Evolutionary conservation across 345 rosid genomes (phyloP).

Genomic region (Citrus trifoliata): DNA sequence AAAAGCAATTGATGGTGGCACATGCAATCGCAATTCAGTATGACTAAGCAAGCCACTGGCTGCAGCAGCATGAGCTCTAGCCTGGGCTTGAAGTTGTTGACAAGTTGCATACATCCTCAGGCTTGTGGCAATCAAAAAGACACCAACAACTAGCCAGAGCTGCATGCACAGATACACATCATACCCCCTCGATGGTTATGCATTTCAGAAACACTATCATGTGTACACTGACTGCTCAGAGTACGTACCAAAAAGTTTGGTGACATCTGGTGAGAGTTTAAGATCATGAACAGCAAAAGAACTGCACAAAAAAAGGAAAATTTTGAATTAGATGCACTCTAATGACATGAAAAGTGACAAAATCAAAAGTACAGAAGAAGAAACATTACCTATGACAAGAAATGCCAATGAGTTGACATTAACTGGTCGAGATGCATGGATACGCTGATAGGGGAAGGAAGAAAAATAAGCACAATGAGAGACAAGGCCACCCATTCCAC

Average conservation of each 20-base stretch:
- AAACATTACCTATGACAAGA: conserved; percentile 60
- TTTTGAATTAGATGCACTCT: conserved; percentile 7
- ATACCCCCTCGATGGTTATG: conserved; percentile 4
- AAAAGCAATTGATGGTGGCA: conserved; percentile 69
- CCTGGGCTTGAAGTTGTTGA: conserved; percentile 74
- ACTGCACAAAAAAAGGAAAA: conserved; percentile 44
- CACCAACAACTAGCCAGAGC: conserved; percentile 68
- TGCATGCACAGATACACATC: conserved; percentile 23
- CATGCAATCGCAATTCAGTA: conserved; percentile 58
- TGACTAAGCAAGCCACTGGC: conserved; percentile 67
- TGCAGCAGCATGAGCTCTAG: conserved; percentile 62
- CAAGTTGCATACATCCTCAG: conserved; percentile 71
- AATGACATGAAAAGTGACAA: not conserved
- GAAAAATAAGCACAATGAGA: not conserved
- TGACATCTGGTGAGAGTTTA: conserved; percentile 70
- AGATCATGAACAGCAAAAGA: conserved; percentile 66
- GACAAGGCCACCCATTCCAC: not conserved
- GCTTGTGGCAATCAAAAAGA: conserved; percentile 65
- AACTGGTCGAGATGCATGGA: conserved; percentile 55
- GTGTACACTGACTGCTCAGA: conserved; percentile 2
- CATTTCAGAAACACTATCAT: conserved; percentile 1
- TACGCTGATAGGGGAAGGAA: conserved; percentile 33
- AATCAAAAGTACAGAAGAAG: not conserved
- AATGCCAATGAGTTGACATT: conserved; percentile 63
- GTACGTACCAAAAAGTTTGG: conserved; percentile 61